Percentiles rank a stretch among this genome's conserved stretches.
Evolutionary conservation across 129 eudicot species (phyloP).

Genomic region (Logfia minima): DNA sequence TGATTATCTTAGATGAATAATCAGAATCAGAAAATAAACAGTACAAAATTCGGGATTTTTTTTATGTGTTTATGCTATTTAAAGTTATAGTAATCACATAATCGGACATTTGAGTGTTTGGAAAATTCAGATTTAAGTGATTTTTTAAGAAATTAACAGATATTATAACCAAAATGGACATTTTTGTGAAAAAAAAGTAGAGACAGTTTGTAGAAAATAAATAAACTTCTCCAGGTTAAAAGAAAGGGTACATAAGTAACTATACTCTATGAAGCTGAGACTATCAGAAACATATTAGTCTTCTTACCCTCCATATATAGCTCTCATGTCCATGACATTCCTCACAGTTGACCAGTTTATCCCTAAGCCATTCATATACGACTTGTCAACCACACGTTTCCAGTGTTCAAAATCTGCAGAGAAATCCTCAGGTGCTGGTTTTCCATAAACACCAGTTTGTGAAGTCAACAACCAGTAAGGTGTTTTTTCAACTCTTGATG

Average conservation of each 20-base stretch:
- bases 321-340: slow-evolving; percentile 90
- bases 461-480: slow-evolving; percentile 81
- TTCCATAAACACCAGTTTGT: slow-evolving; percentile 90
- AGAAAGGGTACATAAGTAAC: background rate
- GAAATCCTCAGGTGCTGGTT: slow-evolving; percentile 95
- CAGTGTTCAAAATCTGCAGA: slow-evolving; percentile 82
- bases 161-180: background rate
- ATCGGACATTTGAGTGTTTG: background rate
- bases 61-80: background rate
- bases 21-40: background rate
- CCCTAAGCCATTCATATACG: slow-evolving; percentile 71
- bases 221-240: background rate
- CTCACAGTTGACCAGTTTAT: slow-evolving; percentile 83
- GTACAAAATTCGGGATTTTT: background rate
- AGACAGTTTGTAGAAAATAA: background rate
- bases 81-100: background rate
- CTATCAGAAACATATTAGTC: background rate
- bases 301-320: slow-evolving; percentile 88
- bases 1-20: background rate
- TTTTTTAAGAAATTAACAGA: background rate
- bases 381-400: slow-evolving; percentile 78
- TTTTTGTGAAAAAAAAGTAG: background rate
- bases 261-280: background rate
- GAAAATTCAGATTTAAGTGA: background rate
- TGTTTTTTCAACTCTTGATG: slow-evolving; percentile 50